Evolutionary conservation across 345 rosid genomes (phyloP).

Genomic region (Salix udensis): DNA sequence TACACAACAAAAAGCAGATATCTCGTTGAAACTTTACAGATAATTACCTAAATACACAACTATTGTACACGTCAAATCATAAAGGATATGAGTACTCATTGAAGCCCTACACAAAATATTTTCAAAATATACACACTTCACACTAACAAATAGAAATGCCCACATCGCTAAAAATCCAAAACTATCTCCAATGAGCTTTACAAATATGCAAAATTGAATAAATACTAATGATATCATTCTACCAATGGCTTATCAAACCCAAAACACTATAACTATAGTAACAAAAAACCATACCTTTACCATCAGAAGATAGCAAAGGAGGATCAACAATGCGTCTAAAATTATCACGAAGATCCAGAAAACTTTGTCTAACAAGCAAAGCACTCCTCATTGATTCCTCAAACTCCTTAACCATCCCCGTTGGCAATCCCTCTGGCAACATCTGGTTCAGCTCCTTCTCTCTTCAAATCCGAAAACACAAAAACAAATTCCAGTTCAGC

Average conservation of each 20-base stretch:
- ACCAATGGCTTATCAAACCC: neutral
- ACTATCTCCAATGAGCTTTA: too few relatives aligned
- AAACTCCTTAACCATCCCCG: slow-evolving; percentile 71
- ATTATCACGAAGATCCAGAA: slow-evolving; percentile 85
- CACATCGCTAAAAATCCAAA: too few relatives aligned
- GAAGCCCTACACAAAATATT: neutral
- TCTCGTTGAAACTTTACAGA: neutral
- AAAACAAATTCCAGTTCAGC: too few relatives aligned
- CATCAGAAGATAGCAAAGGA: slow-evolving; percentile 40
- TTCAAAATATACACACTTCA: neutral
- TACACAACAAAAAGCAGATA: neutral
- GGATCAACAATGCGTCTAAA: slow-evolving; percentile 88
- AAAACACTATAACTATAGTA: neutral
- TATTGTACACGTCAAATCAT: neutral
- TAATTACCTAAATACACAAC: neutral
- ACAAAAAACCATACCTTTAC: slow-evolving; percentile 42
- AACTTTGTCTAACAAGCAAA: slow-evolving; percentile 71
- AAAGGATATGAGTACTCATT: neutral
- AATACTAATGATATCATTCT: neutral
- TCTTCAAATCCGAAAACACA: slow-evolving; percentile 21
- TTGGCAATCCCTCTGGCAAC: slow-evolving; percentile 78
- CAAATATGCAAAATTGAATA: too few relatives aligned
- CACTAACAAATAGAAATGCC: neutral
- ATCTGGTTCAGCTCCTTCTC: slow-evolving; percentile 48
- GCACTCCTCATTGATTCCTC: slow-evolving; percentile 73